Evolutionary conservation across 768 basidiomycete genomes (phyloP).

Genomic region (Lentinula raphanica): DNA sequence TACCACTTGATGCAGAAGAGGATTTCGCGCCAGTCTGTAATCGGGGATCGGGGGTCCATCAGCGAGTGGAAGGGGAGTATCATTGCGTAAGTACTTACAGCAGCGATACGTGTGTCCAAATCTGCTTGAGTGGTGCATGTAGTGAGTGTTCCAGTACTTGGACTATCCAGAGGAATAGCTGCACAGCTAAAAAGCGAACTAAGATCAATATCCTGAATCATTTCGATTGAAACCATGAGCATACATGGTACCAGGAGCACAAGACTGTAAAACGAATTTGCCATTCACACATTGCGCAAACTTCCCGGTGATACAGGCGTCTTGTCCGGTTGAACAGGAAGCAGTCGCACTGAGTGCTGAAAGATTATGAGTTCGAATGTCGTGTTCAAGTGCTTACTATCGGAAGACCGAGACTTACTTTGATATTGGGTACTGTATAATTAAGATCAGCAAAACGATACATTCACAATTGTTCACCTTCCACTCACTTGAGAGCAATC

Average conservation of each 20-base stretch:
- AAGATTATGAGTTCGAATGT: constrained; percentile 22
- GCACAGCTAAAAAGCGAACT: constrained; percentile 29
- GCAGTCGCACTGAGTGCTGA: constrained; percentile 26
- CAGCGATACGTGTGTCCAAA: constrained; percentile 41
- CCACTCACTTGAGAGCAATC: constrained; percentile 31
- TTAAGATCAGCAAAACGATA: neutral
- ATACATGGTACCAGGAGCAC: constrained; percentile 32
- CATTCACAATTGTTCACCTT: neutral
- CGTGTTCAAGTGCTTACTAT: neutral
- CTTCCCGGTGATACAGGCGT: constrained; percentile 43
- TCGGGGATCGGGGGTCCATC: neutral
- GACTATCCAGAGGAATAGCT: constrained; percentile 48
- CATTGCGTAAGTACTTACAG: constrained; percentile 25
- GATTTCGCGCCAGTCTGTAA: constrained; percentile 24
- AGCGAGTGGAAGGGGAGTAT: neutral
- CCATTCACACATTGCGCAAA: constrained; percentile 57
- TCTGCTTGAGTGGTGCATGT: constrained; percentile 48
- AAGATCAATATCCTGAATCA: neutral
- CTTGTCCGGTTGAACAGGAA: constrained; percentile 32
- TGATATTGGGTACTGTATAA: neutral
- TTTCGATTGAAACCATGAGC: neutral
- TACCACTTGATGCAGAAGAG: constrained; percentile 3
- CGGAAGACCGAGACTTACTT: constrained; percentile 8
- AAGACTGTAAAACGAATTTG: constrained; percentile 31
- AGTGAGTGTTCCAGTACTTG: constrained; percentile 40